These are phyloP conservation scores for Lentinula boryana DNA, from an alignment of 768 basidiomycete genomes.

Conservation along the genomic window DNA sequence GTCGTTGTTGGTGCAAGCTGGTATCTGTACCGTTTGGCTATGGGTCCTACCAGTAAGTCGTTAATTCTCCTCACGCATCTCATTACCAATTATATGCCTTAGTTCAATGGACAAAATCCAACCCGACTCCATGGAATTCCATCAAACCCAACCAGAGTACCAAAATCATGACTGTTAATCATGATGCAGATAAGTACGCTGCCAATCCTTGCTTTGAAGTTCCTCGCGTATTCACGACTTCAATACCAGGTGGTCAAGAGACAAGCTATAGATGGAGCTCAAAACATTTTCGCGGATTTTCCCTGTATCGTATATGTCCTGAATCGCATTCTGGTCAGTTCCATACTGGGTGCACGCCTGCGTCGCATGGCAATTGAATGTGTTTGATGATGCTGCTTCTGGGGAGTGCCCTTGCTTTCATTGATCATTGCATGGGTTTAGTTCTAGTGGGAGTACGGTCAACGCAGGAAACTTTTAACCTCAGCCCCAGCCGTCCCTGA, in stretches of 20 bases:
- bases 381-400: too few species aligned
- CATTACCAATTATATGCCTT: background rate
- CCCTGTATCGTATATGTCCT: background rate
- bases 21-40: slow-evolving; percentile 65
- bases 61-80: background rate
- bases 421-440: too few species aligned
- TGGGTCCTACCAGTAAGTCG: slow-evolving; percentile 45
- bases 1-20: slow-evolving; percentile 53
- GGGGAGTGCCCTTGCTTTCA: too few species aligned
- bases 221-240: background rate
- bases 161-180: slow-evolving; percentile 64
- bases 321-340: background rate
- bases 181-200: slow-evolving; percentile 68
- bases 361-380: too few species aligned
- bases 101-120: slow-evolving; percentile 57
- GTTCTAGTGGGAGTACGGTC: too few species aligned
- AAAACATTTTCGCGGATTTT: background rate
- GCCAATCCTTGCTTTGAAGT: background rate
- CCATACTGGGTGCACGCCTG: background rate
- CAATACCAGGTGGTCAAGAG: slow-evolving; percentile 4
- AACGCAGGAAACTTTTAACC: too few species aligned
- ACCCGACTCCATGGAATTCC: slow-evolving; percentile 88
- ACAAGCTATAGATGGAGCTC: background rate
- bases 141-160: slow-evolving; percentile 71
- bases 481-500: too few species aligned